These are phyloP conservation scores for Theileria sp. DNA, from an alignment of 169 alveolate species.

Conservation along the genomic window DNA sequence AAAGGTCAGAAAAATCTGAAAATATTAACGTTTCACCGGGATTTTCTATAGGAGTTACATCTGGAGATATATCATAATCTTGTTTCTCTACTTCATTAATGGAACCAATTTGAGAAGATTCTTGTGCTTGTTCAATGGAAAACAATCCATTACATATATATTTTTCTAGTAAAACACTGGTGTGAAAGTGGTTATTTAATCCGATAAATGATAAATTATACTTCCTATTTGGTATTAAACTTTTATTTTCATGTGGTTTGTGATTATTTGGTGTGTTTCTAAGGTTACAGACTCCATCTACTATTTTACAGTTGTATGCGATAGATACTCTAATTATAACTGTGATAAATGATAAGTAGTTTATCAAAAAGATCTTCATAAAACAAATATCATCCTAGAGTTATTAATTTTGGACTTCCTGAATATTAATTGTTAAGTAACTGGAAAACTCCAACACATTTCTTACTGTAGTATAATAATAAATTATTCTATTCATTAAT, in stretches of 20 bases:
- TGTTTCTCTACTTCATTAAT: neutral
- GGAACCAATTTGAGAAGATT: neutral
- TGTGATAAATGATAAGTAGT: neutral
- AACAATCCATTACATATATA: neutral
- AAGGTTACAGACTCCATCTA: neutral
- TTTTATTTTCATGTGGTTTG: neutral
- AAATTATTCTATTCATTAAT: neutral
- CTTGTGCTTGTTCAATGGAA: neutral
- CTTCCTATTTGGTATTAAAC: neutral
- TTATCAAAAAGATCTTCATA: neutral
- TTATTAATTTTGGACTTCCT: neutral
- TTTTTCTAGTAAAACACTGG: neutral
- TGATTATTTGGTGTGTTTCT: neutral
- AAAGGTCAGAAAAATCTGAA: slow-evolving; percentile 36
- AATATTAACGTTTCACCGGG: slow-evolving; percentile 4
- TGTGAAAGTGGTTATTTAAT: neutral
- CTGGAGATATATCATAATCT: neutral
- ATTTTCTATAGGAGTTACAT: neutral
- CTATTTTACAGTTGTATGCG: slow-evolving; percentile 6
- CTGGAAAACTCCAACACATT: neutral
- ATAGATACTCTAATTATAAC: neutral
- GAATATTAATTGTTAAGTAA: neutral
- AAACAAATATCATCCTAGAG: neutral
- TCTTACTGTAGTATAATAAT: neutral
- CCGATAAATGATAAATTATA: neutral